Evolutionary conservation across 352 stramenopile species (phyloP).

Genomic region (Pythium grandisporangium): DNA sequence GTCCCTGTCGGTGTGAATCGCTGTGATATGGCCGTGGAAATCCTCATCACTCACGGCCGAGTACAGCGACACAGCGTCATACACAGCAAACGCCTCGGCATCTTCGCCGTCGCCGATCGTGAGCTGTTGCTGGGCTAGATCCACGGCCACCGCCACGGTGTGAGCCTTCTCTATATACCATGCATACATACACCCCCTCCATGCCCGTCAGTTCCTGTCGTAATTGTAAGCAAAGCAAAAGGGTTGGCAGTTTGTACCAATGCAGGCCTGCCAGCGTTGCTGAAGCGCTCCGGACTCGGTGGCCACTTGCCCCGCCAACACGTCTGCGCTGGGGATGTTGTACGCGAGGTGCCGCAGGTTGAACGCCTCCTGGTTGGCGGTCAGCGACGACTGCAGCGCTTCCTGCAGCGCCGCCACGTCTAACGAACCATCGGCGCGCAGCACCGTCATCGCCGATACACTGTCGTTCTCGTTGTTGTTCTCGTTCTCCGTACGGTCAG

Average conservation of each 20-base stretch:
- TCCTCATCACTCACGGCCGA: slow-evolving; percentile 47
- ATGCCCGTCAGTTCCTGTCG: no score
- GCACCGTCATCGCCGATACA: no score
- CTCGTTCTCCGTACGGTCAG: no score
- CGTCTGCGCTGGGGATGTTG: background rate
- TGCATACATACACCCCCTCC: no score
- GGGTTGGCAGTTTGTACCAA: no score
- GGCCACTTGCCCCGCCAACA: background rate
- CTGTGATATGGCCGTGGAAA: slow-evolving; percentile 45
- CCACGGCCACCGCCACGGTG: background rate
- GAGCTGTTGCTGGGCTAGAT: background rate
- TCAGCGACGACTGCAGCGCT: background rate
- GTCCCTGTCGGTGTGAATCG: no score
- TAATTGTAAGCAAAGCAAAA: no score
- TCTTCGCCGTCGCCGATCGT: no score
- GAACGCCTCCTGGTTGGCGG: background rate
- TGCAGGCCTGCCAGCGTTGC: no score
- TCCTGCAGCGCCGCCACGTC: background rate
- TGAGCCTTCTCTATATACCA: no score
- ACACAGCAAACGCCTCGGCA: slow-evolving; percentile 29
- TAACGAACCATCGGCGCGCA: background rate
- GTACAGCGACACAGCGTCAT: slow-evolving; percentile 40
- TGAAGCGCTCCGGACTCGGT: no score
- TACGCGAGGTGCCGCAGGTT: background rate
- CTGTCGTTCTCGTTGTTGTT: no score